phyloP scores from a whole-genome alignment of 257 asterid species.

The Osmanthus fragrans region DNA sequence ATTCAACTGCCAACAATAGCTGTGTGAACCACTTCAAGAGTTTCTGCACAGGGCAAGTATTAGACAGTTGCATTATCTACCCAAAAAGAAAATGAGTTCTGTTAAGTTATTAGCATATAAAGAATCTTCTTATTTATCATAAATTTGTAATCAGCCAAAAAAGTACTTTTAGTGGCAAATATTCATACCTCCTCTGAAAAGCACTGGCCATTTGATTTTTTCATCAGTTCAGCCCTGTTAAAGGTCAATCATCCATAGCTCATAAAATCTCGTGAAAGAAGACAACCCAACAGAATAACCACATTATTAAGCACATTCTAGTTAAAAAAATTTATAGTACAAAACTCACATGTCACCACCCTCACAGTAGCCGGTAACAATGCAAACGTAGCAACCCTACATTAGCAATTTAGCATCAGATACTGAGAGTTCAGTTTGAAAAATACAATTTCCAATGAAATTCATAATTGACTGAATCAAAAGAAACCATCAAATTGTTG shows the following conservation, averaged over 20 bases:
- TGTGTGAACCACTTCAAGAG: conserved; percentile 94
- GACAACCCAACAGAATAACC: not conserved
- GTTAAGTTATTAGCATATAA: not conserved
- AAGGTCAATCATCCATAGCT: conserved; percentile 24
- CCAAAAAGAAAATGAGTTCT: not conserved
- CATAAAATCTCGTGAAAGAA: not conserved
- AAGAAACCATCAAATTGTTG: not conserved
- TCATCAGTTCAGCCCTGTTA: conserved; percentile 96
- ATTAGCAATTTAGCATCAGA: conserved; percentile 31
- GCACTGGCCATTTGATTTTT: conserved; percentile 80
- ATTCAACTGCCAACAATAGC: conserved; percentile 86
- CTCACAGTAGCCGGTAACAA: conserved; percentile 96
- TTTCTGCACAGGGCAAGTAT: conserved; percentile 54
- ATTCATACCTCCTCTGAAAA: conserved; percentile 90
- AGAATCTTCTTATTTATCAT: not conserved
- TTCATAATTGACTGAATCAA: conserved; percentile 1
- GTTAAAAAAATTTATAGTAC: conserved; percentile 9
- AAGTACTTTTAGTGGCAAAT: conserved; percentile 10
- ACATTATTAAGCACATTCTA: not conserved
- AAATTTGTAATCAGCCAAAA: not conserved
- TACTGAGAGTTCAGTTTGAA: conserved; percentile 16
- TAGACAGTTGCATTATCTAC: conserved; percentile 2
- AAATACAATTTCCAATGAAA: not conserved
- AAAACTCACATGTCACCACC: conserved; percentile 97
- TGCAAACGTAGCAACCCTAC: conserved; percentile 99